These are phyloP conservation scores for Calycina herbarum DNA, from an alignment of 2,329 filamentous ascomycete species.

Conservation along the genomic window DNA sequence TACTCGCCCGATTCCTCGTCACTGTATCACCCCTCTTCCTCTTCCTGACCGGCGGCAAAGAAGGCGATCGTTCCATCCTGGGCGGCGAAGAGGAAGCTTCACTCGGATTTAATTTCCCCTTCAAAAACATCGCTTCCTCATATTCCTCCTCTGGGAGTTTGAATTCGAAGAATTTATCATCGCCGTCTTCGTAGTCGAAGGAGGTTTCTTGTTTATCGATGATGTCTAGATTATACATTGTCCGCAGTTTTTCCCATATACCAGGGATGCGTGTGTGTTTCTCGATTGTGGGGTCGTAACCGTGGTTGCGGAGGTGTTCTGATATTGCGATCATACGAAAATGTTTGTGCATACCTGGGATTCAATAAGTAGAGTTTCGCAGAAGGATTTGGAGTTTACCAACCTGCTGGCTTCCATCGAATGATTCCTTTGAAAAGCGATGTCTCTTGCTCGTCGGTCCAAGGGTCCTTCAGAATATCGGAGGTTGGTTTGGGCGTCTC, in stretches of 20 bases:
- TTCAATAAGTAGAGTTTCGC: constrained; percentile 20
- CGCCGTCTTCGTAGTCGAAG: constrained; percentile 47
- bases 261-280: constrained; percentile 84
- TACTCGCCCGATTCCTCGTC: constrained; percentile 44
- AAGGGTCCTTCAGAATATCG: constrained; percentile 66
- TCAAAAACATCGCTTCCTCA: constrained; percentile 34
- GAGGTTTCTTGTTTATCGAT: constrained; percentile 81
- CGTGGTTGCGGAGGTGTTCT: constrained; percentile 76
- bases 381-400: constrained; percentile 21
- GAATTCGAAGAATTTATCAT: constrained; percentile 66
- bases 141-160: constrained; percentile 53
- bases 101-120: constrained; percentile 28
- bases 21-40: constrained; percentile 39
- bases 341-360: constrained; percentile 83
- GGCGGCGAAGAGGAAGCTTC: constrained; percentile 40
- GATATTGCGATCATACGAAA: constrained; percentile 88
- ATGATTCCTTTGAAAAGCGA: constrained; percentile 92
- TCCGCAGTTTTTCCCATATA: constrained; percentile 85
- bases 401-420: constrained; percentile 93
- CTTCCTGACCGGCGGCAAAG: constrained; percentile 29
- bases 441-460: constrained; percentile 95
- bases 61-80: constrained; percentile 29
- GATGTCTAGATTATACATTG: constrained; percentile 80
- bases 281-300: constrained; percentile 67
- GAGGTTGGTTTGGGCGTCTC: constrained; percentile 41